Evolutionary conservation across 2,329 filamentous ascomycete genomes (phyloP).

Genomic region (Orbilia blumenaviensis): DNA sequence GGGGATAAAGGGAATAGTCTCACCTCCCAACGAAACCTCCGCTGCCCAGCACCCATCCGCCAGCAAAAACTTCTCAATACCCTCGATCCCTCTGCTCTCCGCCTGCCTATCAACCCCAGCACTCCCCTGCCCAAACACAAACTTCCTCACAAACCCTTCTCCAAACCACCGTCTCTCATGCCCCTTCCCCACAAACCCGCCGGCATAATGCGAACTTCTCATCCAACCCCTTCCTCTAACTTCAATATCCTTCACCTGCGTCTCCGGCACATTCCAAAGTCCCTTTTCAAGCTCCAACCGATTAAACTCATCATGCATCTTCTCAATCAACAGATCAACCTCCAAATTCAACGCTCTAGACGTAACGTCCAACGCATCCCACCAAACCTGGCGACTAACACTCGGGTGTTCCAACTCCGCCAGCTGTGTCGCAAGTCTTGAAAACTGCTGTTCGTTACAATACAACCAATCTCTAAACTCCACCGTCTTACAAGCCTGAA

Average conservation of each 20-base stretch:
- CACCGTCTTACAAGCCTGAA: constrained; percentile 43
- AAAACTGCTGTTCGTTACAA: constrained; percentile 52
- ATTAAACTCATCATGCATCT: constrained; percentile 50
- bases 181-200: constrained; percentile 46
- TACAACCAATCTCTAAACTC: constrained; percentile 52
- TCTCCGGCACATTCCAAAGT: constrained; percentile 39
- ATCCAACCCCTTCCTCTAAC: constrained; percentile 50
- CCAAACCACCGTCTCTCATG: constrained; percentile 47
- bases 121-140: constrained; percentile 44
- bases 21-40: constrained; percentile 51
- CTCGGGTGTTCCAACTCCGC: constrained; percentile 35
- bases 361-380: constrained; percentile 47
- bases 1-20: neutral
- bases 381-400: constrained; percentile 46
- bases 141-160: constrained; percentile 42
- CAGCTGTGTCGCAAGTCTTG: constrained; percentile 39
- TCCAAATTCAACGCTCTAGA: constrained; percentile 38
- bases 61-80: constrained; percentile 44
- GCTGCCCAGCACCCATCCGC: constrained; percentile 52
- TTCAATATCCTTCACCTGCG: constrained; percentile 49
- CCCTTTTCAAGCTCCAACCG: constrained; percentile 40
- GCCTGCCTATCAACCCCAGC: constrained; percentile 26
- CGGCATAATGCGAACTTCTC: constrained; percentile 40
- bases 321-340: constrained; percentile 50
- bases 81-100: constrained; percentile 42